Evolutionary conservation across 148 eudicot species (phyloP).

Genomic region (Dianthus caryophyllus): DNA sequence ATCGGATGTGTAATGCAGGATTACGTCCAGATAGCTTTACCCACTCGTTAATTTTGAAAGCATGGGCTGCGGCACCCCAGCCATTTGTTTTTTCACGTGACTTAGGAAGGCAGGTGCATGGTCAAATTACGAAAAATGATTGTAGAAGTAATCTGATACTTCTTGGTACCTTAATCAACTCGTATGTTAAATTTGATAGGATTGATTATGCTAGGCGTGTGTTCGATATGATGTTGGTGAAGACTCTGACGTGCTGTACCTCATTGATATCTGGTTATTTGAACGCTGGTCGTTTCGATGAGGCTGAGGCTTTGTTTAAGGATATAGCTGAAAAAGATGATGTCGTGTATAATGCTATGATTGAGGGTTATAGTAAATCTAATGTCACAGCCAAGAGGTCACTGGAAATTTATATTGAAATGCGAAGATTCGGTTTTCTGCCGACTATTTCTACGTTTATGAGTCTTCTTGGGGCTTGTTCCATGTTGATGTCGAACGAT

Average conservation of each 20-base stretch:
- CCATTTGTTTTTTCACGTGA: slow-evolving; percentile 13
- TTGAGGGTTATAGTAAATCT: slow-evolving; percentile 87
- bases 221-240: slow-evolving; percentile 56
- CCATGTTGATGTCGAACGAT: slow-evolving; percentile 48
- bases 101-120: slow-evolving; percentile 71
- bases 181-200: slow-evolving; percentile 68
- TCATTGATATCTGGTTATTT: slow-evolving; percentile 79
- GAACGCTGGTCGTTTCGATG: slow-evolving; percentile 42
- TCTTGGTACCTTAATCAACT: slow-evolving; percentile 55
- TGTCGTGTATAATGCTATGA: slow-evolving; percentile 92
- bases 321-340: slow-evolving; percentile 60
- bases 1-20: slow-evolving; percentile 30
- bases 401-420: slow-evolving; percentile 46
- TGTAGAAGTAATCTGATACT: slow-evolving; percentile 52
- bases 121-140: slow-evolving; percentile 46
- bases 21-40: slow-evolving; percentile 75
- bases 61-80: slow-evolving; percentile 34
- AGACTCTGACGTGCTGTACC: slow-evolving; percentile 73
- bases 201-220: slow-evolving; percentile 65
- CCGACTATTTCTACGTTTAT: slow-evolving; percentile 82
- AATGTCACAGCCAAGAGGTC: slow-evolving; percentile 61
- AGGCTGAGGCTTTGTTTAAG: slow-evolving; percentile 61
- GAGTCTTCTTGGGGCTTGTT: slow-evolving; percentile 87
- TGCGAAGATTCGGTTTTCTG: slow-evolving; percentile 51
- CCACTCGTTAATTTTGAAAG: slow-evolving; percentile 71